Percentiles rank a stretch among this genome's conserved stretches.
phyloP scores from a whole-genome alignment of 306 rosid genomes.

The Fagus sylvatica region DNA sequence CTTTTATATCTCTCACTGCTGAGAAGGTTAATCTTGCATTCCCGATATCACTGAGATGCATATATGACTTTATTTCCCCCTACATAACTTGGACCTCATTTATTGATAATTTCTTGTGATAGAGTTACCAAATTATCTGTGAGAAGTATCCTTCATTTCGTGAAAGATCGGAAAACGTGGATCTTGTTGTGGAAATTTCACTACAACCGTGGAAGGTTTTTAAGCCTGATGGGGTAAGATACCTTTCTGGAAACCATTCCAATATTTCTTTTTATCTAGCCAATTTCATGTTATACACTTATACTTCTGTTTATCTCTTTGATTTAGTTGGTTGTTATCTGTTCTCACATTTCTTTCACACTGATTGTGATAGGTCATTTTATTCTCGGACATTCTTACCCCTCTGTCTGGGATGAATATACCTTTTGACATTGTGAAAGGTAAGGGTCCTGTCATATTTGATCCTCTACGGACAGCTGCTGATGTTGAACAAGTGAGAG shows the following conservation, averaged over 20 bases:
- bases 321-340: constrained; percentile 5
- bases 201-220: constrained; percentile 95
- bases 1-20: constrained; percentile 8
- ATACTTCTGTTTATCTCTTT: neutral
- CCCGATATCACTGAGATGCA: neutral
- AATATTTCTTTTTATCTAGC: neutral
- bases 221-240: constrained; percentile 92
- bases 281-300: neutral
- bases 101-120: constrained; percentile 21
- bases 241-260: constrained; percentile 10
- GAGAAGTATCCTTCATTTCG: constrained; percentile 95
- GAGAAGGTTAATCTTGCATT: constrained; percentile 15
- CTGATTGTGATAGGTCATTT: constrained; percentile 67
- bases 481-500: constrained; percentile 77
- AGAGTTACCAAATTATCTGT: constrained; percentile 89
- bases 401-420: constrained; percentile 98
- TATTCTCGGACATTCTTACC: constrained; percentile 95
- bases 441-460: constrained; percentile 89
- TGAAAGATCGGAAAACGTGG: constrained; percentile 91
- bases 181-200: constrained; percentile 92
- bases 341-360: constrained; percentile 20
- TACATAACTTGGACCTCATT: constrained; percentile 26
- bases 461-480: constrained; percentile 61
- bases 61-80: neutral
- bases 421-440: constrained; percentile 97